Percentiles rank a stretch among this genome's conserved stretches.
Conservation (phyloP, 169 alveolate genomes). For the Eimeria zaria region DNA sequence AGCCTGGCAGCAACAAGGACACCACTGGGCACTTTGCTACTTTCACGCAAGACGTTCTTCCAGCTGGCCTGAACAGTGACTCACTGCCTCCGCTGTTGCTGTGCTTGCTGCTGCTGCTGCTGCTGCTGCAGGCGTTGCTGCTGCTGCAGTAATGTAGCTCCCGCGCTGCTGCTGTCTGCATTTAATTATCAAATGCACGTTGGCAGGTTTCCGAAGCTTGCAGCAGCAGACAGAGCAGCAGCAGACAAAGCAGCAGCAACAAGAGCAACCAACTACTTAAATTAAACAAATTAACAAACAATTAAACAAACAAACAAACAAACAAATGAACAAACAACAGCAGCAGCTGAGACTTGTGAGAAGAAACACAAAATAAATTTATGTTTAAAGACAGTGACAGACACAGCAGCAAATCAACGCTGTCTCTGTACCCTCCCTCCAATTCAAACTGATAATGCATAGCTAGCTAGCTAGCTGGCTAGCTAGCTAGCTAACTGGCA, state of each 20-base stretch:
- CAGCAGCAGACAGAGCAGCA: neutral
- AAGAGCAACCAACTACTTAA: neutral
- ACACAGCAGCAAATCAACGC: too few species aligned
- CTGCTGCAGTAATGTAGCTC: neutral
- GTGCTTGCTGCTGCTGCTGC: neutral
- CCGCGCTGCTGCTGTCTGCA: conserved; percentile 1
- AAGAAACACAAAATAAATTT: too few species aligned
- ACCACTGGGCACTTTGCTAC: neutral
- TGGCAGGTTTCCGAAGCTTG: too few species aligned
- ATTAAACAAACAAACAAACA: neutral
- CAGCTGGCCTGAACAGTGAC: neutral
- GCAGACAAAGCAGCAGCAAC: neutral
- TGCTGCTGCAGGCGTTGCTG: neutral
- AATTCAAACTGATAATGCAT: too few species aligned
- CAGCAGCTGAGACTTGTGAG: too few species aligned
- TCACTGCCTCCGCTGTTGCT: neutral
- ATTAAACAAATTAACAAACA: neutral
- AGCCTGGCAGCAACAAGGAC: too few species aligned
- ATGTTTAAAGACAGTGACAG: too few species aligned
- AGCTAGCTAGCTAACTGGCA: neutral
- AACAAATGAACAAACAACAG: neutral
- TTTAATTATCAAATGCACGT: too few species aligned
- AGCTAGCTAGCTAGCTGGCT: neutral
- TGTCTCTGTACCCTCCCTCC: too few species aligned
- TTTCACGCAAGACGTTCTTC: neutral